Evolutionary conservation across 1,284 basidiomycete genomes (phyloP).

Genomic region (Stereum hirsutum): DNA sequence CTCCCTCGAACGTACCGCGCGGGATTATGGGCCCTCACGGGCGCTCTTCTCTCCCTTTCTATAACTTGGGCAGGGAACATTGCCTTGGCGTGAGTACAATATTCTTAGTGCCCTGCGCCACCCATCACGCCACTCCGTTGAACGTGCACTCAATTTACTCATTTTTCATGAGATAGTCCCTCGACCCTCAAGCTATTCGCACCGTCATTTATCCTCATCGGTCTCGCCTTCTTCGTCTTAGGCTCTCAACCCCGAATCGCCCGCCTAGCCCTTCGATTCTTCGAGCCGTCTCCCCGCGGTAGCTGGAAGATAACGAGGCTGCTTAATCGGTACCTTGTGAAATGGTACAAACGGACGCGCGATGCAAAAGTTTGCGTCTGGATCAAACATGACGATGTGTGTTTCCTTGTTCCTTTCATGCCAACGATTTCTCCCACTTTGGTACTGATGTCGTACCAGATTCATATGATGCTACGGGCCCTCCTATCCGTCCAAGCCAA

Average conservation of each 20-base stretch:
- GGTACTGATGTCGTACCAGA: background rate
- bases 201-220: conserved; percentile 8
- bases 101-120: background rate
- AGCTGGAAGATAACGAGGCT: conserved; percentile 22
- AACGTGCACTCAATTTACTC: conserved; percentile 5
- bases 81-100: conserved; percentile 40
- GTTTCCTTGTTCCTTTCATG: background rate
- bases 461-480: conserved; percentile 11
- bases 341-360: conserved; percentile 38
- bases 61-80: conserved; percentile 42
- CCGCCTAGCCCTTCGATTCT: conserved; percentile 5
- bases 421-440: background rate
- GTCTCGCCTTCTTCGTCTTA: conserved; percentile 5
- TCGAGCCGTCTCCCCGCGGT: conserved; percentile 6
- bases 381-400: conserved; percentile 50
- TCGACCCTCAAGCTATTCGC: conserved; percentile 10
- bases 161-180: conserved; percentile 27
- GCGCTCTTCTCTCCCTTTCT: conserved; percentile 35
- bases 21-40: conserved; percentile 30
- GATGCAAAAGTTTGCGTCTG: conserved; percentile 50
- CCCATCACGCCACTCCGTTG: conserved; percentile 1
- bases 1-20: conserved; percentile 36
- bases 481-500: conserved; percentile 11
- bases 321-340: conserved; percentile 32
- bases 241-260: conserved; percentile 8